A percentile compares a stretch with the other conserved stretches of the same genome.
Conservation (phyloP, 73 alveolate species). For the Breviolum minutum region DNA sequence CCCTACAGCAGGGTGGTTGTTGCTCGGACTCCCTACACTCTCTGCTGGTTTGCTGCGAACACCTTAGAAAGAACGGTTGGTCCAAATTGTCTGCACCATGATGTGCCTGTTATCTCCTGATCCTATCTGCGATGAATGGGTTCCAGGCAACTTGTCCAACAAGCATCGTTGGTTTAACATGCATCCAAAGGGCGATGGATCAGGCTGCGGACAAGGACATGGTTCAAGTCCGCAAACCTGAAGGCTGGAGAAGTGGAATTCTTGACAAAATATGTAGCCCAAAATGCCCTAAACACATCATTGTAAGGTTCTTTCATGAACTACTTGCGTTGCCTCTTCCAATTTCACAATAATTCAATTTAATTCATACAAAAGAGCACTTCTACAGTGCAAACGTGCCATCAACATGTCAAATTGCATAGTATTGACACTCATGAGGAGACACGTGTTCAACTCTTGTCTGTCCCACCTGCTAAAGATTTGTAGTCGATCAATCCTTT, state of each 20-base stretch:
- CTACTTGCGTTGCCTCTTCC: background rate
- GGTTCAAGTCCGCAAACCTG: slow-evolving; percentile 90
- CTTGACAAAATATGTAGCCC: too few species aligned
- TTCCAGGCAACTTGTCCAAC: too few species aligned
- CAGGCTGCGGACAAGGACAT: slow-evolving; percentile 78
- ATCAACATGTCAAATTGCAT: background rate
- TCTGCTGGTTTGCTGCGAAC: slow-evolving; percentile 49
- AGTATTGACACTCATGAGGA: background rate
- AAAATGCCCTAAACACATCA: too few species aligned
- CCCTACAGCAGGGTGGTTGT: background rate
- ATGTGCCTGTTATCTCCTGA: too few species aligned
- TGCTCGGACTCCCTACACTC: background rate
- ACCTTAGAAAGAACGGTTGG: too few species aligned
- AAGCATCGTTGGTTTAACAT: too few species aligned
- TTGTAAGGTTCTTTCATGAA: too few species aligned
- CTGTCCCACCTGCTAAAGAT: slow-evolving; percentile 59
- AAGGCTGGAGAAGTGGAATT: background rate
- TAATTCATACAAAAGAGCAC: background rate
- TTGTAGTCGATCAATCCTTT: slow-evolving; percentile 72
- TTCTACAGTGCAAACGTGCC: background rate
- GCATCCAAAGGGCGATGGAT: slow-evolving; percentile 35
- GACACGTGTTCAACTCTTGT: too few species aligned
- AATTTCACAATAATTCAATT: background rate
- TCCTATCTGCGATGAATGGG: too few species aligned
- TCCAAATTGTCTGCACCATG: too few species aligned